Base-by-base conservation (phyloP, 495 filamentous ascomycete genomes). In the Eremomyces bilateralis region DNA sequence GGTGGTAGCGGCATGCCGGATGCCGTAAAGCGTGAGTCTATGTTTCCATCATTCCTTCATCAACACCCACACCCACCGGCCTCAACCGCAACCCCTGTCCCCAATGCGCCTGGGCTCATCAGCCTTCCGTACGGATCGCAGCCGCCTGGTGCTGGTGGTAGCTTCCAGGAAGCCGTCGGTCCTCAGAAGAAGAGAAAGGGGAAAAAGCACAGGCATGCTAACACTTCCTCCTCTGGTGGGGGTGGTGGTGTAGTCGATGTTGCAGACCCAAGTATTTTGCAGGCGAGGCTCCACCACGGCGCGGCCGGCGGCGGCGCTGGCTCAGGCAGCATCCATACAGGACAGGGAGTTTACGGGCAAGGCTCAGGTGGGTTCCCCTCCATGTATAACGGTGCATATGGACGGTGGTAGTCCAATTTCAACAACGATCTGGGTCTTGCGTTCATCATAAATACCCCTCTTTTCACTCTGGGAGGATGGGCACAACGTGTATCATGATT, bases 181-280 rank as follows among this genome's bases (percentile, higher is more conserved):
- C 65, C 69, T 64, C 91, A 91, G 75, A 4, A 83, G 71, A 92
- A 88, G 79, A 92, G 91, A 79, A 91, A 92, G 78, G 81, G 80
- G 71, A 91, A 90, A 73, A 88, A 90, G 77, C 82, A 90, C 64
- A 90, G 81, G 75, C 81, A 92, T 76, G 83, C 83, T 88, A 90
- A 91, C 79, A 91, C 83, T 85, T 91, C 82, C 78, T 88, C 82
- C 73, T 85, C 80, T 69, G 80, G 80, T 69, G 81, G 81, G 65
- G 71, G 73, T 73, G 81, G 76, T 65, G 71, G 73, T 74, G 81
- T 76, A 68, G 82, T 90, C 66, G 81, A 94, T 84, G 78, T 91
- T 83, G 79, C 78, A 66, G 83, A 93, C 78, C 81, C 85, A 64
- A 93, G 82, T 68, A 92, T 95, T 67, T 73, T 99, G 67, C 88